phyloP scores from a whole-genome alignment of 495 filamentous ascomycete genomes.

The Tuber brumale region DNA sequence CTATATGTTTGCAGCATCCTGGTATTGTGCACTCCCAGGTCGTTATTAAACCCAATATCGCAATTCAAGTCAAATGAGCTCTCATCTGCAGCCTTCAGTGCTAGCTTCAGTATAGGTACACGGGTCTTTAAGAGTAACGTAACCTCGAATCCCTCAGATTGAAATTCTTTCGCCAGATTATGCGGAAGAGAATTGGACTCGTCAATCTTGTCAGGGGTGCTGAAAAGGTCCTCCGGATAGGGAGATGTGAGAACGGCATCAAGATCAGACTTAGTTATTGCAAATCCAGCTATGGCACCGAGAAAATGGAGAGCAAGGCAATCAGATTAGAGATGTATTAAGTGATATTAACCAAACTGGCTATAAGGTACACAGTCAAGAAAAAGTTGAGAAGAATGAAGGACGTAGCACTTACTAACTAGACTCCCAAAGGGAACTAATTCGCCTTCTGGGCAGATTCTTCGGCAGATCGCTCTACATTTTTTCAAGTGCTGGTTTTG shows the following conservation, averaged over 20 bases:
- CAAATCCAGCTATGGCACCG: conserved; percentile 40
- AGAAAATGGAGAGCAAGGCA: conserved; percentile 22
- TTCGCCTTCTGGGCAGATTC: conserved; percentile 27
- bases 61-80: conserved; percentile 44
- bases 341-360: neutral
- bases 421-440: conserved; percentile 40
- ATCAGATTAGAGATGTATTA: conserved; percentile 30
- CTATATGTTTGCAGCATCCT: conserved; percentile 70
- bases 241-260: conserved; percentile 40
- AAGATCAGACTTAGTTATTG: conserved; percentile 40
- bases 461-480: conserved; percentile 33
- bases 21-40: conserved; percentile 72
- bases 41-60: conserved; percentile 79
- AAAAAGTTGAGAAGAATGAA: conserved; percentile 1
- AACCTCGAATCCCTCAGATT: conserved; percentile 62
- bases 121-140: conserved; percentile 64
- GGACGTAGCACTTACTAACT: conserved; percentile 36
- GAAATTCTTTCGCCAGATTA: conserved; percentile 62
- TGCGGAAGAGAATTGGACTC: conserved; percentile 47
- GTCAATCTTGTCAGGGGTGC: neutral
- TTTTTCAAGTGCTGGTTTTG: conserved; percentile 31
- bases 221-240: conserved; percentile 3
- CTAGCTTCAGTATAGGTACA: conserved; percentile 77
- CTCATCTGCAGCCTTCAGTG: conserved; percentile 50
- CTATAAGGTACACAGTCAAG: conserved; percentile 9